phyloP scores from a whole-genome alignment of 1,139 yeast genomes.

The Blastobotrys elegans region DNA sequence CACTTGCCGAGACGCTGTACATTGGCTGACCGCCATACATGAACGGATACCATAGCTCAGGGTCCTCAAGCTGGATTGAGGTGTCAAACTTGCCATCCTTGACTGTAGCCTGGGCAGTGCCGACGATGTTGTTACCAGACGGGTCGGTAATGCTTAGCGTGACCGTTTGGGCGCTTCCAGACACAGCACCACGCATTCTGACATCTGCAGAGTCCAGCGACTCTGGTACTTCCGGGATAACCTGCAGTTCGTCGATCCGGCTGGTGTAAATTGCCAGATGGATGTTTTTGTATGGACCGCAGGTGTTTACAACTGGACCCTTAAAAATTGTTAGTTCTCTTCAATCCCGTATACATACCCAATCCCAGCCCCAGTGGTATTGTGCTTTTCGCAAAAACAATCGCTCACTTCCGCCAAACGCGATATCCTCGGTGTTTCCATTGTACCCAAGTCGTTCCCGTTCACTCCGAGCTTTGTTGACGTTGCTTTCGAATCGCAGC shows the following conservation, averaged over 20 bases:
- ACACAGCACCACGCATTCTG: background rate
- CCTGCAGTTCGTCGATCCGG: constrained; percentile 12
- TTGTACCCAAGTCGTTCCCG: constrained; percentile 13
- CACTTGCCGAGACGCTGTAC: constrained; percentile 27
- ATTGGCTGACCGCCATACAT: constrained; percentile 39
- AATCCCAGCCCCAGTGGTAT: constrained; percentile 23
- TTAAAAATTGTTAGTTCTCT: background rate
- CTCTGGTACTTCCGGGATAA: constrained; percentile 19
- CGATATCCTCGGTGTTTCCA: constrained; percentile 13
- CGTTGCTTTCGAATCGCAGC: constrained; percentile 10
- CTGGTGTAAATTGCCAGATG: constrained; percentile 14
- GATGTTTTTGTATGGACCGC: constrained; percentile 20
- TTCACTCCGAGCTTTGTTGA: constrained; percentile 13
- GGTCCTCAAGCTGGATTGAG: constrained; percentile 13
- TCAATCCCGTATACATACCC: constrained; percentile 11
- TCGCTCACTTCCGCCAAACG: constrained; percentile 16
- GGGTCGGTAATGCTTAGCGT: background rate
- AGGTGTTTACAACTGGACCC: constrained; percentile 18
- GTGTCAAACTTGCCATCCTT: constrained; percentile 1
- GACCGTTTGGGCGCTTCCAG: background rate
- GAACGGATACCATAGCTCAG: constrained; percentile 42
- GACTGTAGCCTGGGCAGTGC: background rate
- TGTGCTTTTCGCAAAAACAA: constrained; percentile 21
- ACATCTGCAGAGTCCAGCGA: constrained; percentile 12
- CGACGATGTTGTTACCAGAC: background rate